These are phyloP conservation scores for Rhodotorula graminis DNA, from an alignment of 768 basidiomycete genomes.

Conservation along the genomic window DNA sequence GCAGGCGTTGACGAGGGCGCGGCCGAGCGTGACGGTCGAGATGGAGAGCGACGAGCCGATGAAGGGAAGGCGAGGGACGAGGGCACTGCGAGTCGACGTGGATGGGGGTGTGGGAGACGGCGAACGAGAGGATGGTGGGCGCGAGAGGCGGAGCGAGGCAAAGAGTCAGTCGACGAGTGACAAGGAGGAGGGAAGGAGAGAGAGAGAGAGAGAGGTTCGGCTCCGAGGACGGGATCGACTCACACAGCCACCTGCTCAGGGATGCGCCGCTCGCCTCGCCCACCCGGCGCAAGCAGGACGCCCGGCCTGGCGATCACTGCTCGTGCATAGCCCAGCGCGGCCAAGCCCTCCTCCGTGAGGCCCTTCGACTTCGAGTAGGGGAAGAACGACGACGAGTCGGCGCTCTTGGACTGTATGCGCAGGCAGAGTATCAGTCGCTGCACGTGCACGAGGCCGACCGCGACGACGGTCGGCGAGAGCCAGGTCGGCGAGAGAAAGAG, in stretches of 20 bases:
- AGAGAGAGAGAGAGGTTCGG: not conserved
- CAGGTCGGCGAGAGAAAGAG: not conserved
- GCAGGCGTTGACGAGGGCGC: constrained; percentile 10
- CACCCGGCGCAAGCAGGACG: constrained; percentile 52
- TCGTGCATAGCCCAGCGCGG: constrained; percentile 64
- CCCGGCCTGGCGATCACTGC: constrained; percentile 67
- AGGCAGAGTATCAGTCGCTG: constrained; percentile 22
- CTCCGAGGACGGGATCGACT: constrained; percentile 26
- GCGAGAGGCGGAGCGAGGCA: not conserved
- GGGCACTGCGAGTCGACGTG: not conserved
- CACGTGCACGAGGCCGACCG: too few relatives aligned
- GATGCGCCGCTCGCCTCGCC: constrained; percentile 51
- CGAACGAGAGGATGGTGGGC: not conserved
- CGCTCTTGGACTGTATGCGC: constrained; percentile 35
- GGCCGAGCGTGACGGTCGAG: constrained; percentile 19
- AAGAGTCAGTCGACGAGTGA: too few relatives aligned
- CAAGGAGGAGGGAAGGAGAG: not conserved
- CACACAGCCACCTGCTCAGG: constrained; percentile 53
- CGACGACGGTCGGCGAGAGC: not conserved
- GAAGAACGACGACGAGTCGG: constrained; percentile 8
- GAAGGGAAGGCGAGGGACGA: not conserved
- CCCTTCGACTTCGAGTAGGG: constrained; percentile 42
- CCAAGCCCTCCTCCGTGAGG: constrained; percentile 64
- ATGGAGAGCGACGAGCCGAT: not conserved
- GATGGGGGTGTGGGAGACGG: not conserved